phyloP scores from a whole-genome alignment of 192 early-diverging fungal genomes.

The Umbelopsis isabellina region DNA sequence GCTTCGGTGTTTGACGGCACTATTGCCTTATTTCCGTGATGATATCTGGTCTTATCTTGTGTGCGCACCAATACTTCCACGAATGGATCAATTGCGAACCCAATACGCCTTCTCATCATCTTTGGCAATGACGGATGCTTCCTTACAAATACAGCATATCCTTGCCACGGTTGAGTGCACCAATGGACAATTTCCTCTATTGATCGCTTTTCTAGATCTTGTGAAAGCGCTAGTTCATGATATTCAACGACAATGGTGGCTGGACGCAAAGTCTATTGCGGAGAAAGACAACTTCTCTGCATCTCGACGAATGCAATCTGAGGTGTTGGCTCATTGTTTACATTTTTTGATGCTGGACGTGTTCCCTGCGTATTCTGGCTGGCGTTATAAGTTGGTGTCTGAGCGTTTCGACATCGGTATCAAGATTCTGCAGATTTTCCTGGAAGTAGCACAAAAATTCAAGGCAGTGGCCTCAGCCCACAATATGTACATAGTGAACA shows the following conservation, averaged over 20 bases:
- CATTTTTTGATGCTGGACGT: slow-evolving; percentile 33
- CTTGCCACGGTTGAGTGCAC: slow-evolving; percentile 28
- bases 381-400: slow-evolving; percentile 35
- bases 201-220: slow-evolving; percentile 36
- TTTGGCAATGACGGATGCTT: slow-evolving; percentile 9
- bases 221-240: slow-evolving; percentile 26
- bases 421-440: slow-evolving; percentile 32
- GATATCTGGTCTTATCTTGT: slow-evolving; percentile 30
- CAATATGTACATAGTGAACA: slow-evolving; percentile 17
- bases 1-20: slow-evolving; percentile 22
- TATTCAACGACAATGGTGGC: slow-evolving; percentile 29
- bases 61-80: slow-evolving; percentile 28
- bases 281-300: background rate
- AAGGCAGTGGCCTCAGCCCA: slow-evolving; percentile 2
- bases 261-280: background rate
- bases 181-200: slow-evolving; percentile 27
- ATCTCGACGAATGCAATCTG: slow-evolving; percentile 19
- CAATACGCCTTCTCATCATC: slow-evolving; percentile 7
- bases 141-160: slow-evolving; percentile 23
- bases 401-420: slow-evolving; percentile 34
- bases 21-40: slow-evolving; percentile 28
- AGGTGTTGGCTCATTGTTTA: slow-evolving; percentile 25
- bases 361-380: slow-evolving; percentile 37
- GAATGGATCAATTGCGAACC: background rate
- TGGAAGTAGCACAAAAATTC: slow-evolving; percentile 27